Evolutionary conservation across 192 early-diverging fungal species (phyloP), one percentile per base, ranked within the genome.

Genomic region (Phlyctochytrium bullatum): DNA sequence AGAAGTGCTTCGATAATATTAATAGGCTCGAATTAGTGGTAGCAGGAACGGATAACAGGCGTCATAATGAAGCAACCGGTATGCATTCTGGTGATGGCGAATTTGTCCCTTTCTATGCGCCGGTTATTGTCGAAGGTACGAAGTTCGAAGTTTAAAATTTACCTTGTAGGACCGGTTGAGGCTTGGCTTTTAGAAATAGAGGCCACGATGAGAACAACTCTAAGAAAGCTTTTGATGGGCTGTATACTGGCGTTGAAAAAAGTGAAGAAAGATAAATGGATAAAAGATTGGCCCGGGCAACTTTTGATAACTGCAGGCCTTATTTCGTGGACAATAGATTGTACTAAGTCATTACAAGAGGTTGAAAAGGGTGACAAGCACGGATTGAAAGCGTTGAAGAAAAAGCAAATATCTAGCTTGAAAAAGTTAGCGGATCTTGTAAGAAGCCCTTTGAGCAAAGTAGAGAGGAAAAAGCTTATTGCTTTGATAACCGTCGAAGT

Each of bases 71-170:
- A 69, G 84, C 78, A 2, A 62, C 79, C 1, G 84, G 84, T 1
- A 86, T 86, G 84, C 78, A 86, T 59, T 79, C 83, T 58, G 84
- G 80, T 6, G 84, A 86, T 71, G 84, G 84, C 6, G 84, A 86
- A 65, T 86, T 71, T 62, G 84, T 86, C 0, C 83, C 82, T n/a
- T 85, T 86, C 64, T 72, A 65, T 36, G 61, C 59, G 16, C 80
- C 80, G 0, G 80, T 86, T 16, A 68, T 78, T 12, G 56, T 86
- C 36, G 84, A 86, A 65, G 83, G 80, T 71, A 66, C 50, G 1
- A 23, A 28, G 12, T 20, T 47, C 34, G 50, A 1, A 20, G 47
- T 29, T 25, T 70, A 16, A 30, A 3, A 29, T 2, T 75, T 53
- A 52, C 34, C 2, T n/a, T 20, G 36, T 23, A 77, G 77, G 80